phyloP scores from a whole-genome alignment of 2,329 filamentous ascomycete species.

The Botrytis elliptica region DNA sequence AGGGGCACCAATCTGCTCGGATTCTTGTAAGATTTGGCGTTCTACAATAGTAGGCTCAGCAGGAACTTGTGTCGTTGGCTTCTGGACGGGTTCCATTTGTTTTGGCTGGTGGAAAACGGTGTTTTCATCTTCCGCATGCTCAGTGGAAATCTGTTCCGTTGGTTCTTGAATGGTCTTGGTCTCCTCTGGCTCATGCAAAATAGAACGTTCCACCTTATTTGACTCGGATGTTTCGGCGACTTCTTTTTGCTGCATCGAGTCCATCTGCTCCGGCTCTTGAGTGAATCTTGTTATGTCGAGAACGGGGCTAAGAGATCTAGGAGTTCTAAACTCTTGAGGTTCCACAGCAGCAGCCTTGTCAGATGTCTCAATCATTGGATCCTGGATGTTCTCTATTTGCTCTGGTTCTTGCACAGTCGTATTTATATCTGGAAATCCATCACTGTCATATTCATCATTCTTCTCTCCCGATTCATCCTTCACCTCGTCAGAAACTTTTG shows the following conservation, averaged over 20 bases:
- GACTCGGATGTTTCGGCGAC: not conserved
- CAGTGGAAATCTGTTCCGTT: too few relatives aligned
- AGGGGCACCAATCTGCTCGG: conserved; percentile 21
- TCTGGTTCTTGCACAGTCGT: conserved; percentile 22
- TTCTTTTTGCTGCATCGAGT: not conserved
- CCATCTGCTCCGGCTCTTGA: not conserved
- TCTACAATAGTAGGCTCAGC: conserved; percentile 24
- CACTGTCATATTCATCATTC: conserved; percentile 18
- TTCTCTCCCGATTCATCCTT: conserved; percentile 23
- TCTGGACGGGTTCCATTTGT: not conserved
- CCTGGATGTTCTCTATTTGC: not conserved
- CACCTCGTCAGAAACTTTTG: conserved; percentile 37
- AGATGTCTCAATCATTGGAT: not conserved
- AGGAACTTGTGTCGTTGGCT: not conserved
- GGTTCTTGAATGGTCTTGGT: not conserved
- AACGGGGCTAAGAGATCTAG: not conserved
- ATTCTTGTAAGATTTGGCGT: conserved; percentile 27
- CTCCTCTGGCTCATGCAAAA: not conserved
- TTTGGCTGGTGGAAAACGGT: not conserved
- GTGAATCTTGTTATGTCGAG: not conserved
- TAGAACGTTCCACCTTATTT: not conserved
- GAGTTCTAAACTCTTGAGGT: not conserved
- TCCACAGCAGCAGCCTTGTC: not conserved
- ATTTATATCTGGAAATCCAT: conserved; percentile 39
- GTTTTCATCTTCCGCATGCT: not conserved